These are phyloP conservation scores for Aspergillus kassunensis DNA, from an alignment of 495 filamentous ascomycete species.

Conservation along the genomic window DNA sequence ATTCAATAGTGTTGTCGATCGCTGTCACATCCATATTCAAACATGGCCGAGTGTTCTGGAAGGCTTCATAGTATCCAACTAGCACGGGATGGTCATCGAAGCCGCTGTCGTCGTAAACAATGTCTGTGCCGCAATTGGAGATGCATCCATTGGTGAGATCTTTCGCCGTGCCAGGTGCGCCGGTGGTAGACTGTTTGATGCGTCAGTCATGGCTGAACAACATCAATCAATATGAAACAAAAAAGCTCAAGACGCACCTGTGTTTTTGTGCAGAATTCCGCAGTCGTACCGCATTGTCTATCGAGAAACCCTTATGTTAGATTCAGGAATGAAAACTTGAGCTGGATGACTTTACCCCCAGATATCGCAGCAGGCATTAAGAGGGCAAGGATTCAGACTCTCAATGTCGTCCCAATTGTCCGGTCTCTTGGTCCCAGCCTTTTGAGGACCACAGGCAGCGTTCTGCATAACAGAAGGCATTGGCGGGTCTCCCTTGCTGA, in stretches of 20 bases:
- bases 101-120: slow-evolving; percentile 25
- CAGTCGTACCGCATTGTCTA: slow-evolving; percentile 22
- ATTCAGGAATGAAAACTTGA: too few species aligned
- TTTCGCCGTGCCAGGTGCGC: slow-evolving; percentile 33
- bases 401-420: too few species aligned
- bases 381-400: slow-evolving; percentile 25
- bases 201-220: too few species aligned
- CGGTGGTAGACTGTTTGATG: slow-evolving; percentile 10
- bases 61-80: slow-evolving; percentile 18
- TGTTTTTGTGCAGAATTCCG: slow-evolving; percentile 49
- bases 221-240: too few species aligned
- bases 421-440: too few species aligned
- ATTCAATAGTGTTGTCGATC: too few species aligned
- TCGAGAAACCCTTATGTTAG: too few species aligned
- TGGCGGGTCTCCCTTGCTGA: too few species aligned
- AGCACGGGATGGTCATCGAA: slow-evolving; percentile 17
- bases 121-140: slow-evolving; percentile 42
- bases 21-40: slow-evolving; percentile 13
- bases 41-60: slow-evolving; percentile 13
- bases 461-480: too few species aligned
- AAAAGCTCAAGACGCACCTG: too few species aligned
- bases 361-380: slow-evolving; percentile 28
- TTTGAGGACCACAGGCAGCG: too few species aligned
- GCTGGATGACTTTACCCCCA: too few species aligned
- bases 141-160: slow-evolving; percentile 39